These are phyloP conservation scores for Tolypocladium pustulatum DNA, from an alignment of 2,329 filamentous ascomycete genomes.

Conservation along the genomic window DNA sequence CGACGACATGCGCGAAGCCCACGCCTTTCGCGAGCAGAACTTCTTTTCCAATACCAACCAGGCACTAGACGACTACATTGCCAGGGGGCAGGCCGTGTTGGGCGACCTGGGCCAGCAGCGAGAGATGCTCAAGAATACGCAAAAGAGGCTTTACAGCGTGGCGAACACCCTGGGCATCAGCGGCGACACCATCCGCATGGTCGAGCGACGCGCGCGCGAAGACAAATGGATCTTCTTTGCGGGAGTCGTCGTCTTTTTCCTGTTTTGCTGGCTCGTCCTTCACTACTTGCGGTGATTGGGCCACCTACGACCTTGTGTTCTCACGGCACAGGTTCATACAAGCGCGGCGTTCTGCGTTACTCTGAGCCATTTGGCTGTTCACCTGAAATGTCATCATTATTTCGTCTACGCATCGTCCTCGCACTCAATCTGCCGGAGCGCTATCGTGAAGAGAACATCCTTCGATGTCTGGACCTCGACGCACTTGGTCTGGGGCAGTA, in stretches of 20 bases:
- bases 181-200: slow-evolving; percentile 94
- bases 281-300: slow-evolving; percentile 55
- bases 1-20: slow-evolving; percentile 64
- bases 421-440: slow-evolving; percentile 33
- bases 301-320: slow-evolving; percentile 1
- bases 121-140: slow-evolving; percentile 91
- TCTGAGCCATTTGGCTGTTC: not conserved
- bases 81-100: slow-evolving; percentile 79
- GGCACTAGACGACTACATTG: slow-evolving; percentile 88
- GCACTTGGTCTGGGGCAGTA: slow-evolving; percentile 45
- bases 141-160: slow-evolving; percentile 81
- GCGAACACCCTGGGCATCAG: slow-evolving; percentile 89
- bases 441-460: slow-evolving; percentile 66
- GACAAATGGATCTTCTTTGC: slow-evolving; percentile 98
- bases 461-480: slow-evolving; percentile 53
- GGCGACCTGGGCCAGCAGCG: slow-evolving; percentile 81
- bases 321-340: not conserved
- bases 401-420: slow-evolving; percentile 20
- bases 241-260: slow-evolving; percentile 76
- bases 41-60: slow-evolving; percentile 77
- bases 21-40: slow-evolving; percentile 79
- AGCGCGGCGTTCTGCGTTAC: slow-evolving; percentile 5
- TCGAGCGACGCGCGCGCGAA: slow-evolving; percentile 81
- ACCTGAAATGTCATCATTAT: not conserved
- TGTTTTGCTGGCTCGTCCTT: slow-evolving; percentile 85